A percentile compares a stretch with the other conserved stretches of the same genome.
Evolutionary conservation across 1,284 basidiomycete genomes (phyloP).

Genomic region (Cystobasidiaceae sp.): DNA sequence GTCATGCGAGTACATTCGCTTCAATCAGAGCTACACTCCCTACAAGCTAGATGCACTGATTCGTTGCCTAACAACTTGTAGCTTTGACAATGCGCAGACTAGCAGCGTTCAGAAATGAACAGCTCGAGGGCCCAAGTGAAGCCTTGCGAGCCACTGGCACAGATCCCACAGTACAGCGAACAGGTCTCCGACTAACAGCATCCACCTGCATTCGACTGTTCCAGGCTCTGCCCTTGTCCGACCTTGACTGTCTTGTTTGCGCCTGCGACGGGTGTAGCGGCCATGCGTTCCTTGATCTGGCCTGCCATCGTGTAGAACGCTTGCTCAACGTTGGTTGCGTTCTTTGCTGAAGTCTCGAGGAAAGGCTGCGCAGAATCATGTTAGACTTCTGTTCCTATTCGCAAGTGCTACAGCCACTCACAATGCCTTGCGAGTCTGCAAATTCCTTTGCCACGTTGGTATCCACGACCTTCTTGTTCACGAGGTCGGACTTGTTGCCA

Average conservation of each 20-base stretch:
- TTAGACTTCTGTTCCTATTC: neutral
- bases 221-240: slow-evolving; percentile 22
- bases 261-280: slow-evolving; percentile 23
- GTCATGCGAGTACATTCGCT: no score
- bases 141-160: no score
- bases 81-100: no score
- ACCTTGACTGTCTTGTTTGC: slow-evolving; percentile 46
- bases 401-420: neutral
- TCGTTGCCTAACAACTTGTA: no score
- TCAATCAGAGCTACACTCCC: no score
- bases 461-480: slow-evolving; percentile 98
- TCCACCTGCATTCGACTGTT: slow-evolving; percentile 21
- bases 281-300: slow-evolving; percentile 71
- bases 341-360: slow-evolving; percentile 51
- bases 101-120: no score
- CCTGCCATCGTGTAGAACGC: slow-evolving; percentile 57
- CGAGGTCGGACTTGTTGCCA: slow-evolving; percentile 96
- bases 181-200: slow-evolving; percentile 14
- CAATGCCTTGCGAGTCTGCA: slow-evolving; percentile 41
- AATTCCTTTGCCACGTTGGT: slow-evolving; percentile 87
- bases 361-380: slow-evolving; percentile 43
- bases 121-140: no score
- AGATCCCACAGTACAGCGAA: no score
- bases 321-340: slow-evolving; percentile 51
- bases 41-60: no score